Percentiles rank a stretch among this genome's conserved stretches.
These are phyloP conservation scores for Eimeria zaria DNA, from an alignment of 169 alveolate species.

Conservation along the genomic window DNA sequence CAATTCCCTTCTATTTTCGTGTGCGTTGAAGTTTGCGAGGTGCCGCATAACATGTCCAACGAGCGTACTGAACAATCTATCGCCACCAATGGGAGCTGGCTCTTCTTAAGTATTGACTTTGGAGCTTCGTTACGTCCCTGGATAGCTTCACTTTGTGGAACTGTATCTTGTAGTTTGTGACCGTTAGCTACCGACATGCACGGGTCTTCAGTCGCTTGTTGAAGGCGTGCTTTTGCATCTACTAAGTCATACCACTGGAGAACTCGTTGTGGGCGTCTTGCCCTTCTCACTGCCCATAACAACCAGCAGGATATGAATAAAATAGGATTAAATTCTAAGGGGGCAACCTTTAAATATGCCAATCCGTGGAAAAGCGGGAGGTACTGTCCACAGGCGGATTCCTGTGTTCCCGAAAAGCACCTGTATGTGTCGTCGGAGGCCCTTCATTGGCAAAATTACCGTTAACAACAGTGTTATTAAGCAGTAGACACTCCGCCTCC, in stretches of 20 bases:
- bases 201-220: not conserved
- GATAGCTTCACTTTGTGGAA: not conserved
- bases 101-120: slow-evolving; percentile 11
- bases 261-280: slow-evolving; percentile 7
- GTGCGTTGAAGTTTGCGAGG: not conserved
- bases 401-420: not conserved
- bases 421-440: slow-evolving; percentile 45
- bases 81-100: not conserved
- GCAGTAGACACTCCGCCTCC: slow-evolving; percentile 47
- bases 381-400: not conserved
- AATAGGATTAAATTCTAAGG: no score
- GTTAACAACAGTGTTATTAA: slow-evolving; percentile 39
- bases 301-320: not conserved
- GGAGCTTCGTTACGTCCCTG: not conserved
- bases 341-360: not conserved
- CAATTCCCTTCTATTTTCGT: not conserved
- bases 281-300: slow-evolving; percentile 50
- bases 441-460: not conserved
- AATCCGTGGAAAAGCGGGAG: not conserved
- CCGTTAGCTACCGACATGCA: not conserved
- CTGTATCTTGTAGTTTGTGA: not conserved
- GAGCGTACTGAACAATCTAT: not conserved
- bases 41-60: not conserved
- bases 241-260: slow-evolving; percentile 62
- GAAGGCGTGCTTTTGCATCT: not conserved